Conservation (phyloP, 2,329 filamentous ascomycete species). For the Plenodomus tracheiphilus region DNA sequence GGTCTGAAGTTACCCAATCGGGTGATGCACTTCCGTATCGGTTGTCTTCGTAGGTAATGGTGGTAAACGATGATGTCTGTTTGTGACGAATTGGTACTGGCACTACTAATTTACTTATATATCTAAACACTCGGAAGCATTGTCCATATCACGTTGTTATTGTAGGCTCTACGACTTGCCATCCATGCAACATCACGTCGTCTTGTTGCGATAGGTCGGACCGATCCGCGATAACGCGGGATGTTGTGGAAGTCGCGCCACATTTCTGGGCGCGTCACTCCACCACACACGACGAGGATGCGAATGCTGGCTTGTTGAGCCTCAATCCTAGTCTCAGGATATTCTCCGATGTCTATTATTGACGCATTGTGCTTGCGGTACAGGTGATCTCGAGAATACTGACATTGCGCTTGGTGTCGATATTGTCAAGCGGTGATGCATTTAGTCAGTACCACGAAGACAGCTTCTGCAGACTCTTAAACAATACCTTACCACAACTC, state of each 20-base stretch:
- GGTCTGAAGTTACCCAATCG: slow-evolving; percentile 9
- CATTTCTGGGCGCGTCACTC: slow-evolving; percentile 20
- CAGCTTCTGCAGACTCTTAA: background rate
- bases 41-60: background rate
- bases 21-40: slow-evolving; percentile 14
- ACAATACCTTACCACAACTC: too few species aligned
- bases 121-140: background rate
- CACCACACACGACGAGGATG: slow-evolving; percentile 8
- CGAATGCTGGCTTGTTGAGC: slow-evolving; percentile 1
- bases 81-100: background rate
- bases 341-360: slow-evolving; percentile 1
- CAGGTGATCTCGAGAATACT: too few species aligned
- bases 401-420: background rate
- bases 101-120: slow-evolving; percentile 3
- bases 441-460: slow-evolving; percentile 1
- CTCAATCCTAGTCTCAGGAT: background rate
- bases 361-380: background rate
- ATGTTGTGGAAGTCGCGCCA: slow-evolving; percentile 30
- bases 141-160: slow-evolving; percentile 18
- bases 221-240: slow-evolving; percentile 14
- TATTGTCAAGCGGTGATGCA: slow-evolving; percentile 3
- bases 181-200: slow-evolving; percentile 11
- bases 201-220: slow-evolving; percentile 13
- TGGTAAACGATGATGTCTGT: slow-evolving; percentile 1
- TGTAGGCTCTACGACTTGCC: slow-evolving; percentile 3